Base-by-base conservation (phyloP, 75 land plant genomes). In the Pinus tabuliformis region DNA sequence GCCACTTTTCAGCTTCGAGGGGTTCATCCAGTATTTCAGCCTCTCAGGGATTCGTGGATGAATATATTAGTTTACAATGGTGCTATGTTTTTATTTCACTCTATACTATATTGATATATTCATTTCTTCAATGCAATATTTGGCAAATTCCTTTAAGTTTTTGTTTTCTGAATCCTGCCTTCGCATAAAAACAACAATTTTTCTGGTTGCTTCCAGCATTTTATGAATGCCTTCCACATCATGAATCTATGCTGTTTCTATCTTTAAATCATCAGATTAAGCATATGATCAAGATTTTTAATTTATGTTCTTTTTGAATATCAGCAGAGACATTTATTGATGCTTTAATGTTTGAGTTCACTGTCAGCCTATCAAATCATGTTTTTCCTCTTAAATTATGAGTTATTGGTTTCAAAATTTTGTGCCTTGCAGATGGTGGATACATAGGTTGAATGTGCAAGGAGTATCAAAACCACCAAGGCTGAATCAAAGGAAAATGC, bases 41-140 rank as follows among this genome's bases (percentile, higher is more conserved):
- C 99, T 2, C 60, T 96, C 57, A 73, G 62, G 45, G 96, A 93
- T 87, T 20, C 78, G 16, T 74, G 57, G 24, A 80, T 78, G 37
- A 96, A 96, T 79, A 20, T 94, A 52, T 89, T 96, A 72, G 79
- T 94, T 56, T 96, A 85, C 77, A 96, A 96, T 82, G 99, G 98
- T 95, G 77, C n/a, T 1, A 22, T 57, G 20, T 56, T 77, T 36
- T 39, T 42, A 7, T 42, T 56, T 57, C 30, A 17, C 36, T 49
- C 18, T 21, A 49, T 8, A 15, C 57, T 30, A 37, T 72, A n/a
- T n/a, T n/a, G n/a, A n/a, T 30, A 37, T 72, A 71, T 76, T 42
- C 18, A 15, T n/a, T 62, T 76, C 20, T 71, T 24, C 73, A 14
- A 22, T 39, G 28, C 64, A 26, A 11, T 62, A 2, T 4, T 18